Conservation (phyloP, 768 basidiomycete genomes). For the Filobasidium wieringae region DNA sequence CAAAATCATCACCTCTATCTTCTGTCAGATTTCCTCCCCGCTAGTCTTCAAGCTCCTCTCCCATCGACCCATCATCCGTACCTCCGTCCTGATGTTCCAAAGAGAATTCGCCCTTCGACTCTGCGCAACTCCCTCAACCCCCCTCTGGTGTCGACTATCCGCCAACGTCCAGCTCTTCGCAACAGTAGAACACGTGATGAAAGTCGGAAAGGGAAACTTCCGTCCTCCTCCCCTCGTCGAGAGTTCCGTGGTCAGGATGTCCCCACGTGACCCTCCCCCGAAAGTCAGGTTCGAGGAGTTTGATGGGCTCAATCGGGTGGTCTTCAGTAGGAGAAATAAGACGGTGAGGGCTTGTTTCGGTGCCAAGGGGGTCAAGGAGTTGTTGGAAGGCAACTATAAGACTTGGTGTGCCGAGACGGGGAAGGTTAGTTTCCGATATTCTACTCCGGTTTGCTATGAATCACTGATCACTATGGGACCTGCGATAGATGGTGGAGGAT, state of each 20-base stretch:
- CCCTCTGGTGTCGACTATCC: slow-evolving; percentile 83
- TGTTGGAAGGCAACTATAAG: slow-evolving; percentile 85
- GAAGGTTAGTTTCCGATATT: slow-evolving; percentile 39
- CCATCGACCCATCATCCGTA: slow-evolving; percentile 83
- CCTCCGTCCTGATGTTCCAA: slow-evolving; percentile 98
- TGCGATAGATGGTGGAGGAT: slow-evolving; percentile 54
- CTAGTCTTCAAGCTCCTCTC: slow-evolving; percentile 94
- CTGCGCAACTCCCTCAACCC: slow-evolving; percentile 67
- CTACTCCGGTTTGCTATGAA: no score
- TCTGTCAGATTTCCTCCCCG: slow-evolving; percentile 72
- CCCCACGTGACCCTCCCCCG: slow-evolving; percentile 86
- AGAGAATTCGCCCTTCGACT: slow-evolving; percentile 92
- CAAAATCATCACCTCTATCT: neutral
- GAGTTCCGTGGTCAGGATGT: slow-evolving; percentile 78
- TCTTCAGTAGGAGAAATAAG: slow-evolving; percentile 84
- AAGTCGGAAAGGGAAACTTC: slow-evolving; percentile 94
- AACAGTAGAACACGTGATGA: slow-evolving; percentile 90
- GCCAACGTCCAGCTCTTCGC: slow-evolving; percentile 97
- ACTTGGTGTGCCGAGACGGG: slow-evolving; percentile 76
- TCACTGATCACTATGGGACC: neutral
- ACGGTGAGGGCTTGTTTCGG: slow-evolving; percentile 71
- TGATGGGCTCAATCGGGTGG: slow-evolving; percentile 81
- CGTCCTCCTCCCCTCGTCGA: slow-evolving; percentile 91
- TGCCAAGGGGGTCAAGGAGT: slow-evolving; percentile 85
- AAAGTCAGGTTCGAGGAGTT: slow-evolving; percentile 95